Conservation (phyloP, 2,329 filamentous ascomycete genomes). For the Byssoonygena ceratinophila region DNA sequence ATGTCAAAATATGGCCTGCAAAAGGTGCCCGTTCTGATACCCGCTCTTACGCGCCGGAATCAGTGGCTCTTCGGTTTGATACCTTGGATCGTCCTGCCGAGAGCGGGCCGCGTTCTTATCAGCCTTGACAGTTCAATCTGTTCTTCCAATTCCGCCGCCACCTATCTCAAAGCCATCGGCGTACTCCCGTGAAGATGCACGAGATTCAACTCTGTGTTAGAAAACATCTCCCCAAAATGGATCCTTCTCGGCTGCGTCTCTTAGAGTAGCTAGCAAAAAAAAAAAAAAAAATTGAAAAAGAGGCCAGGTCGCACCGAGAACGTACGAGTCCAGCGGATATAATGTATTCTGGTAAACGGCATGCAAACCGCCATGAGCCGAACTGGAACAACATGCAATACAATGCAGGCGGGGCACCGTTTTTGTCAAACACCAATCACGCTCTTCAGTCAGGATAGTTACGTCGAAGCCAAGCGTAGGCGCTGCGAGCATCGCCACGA, state of each 20-base stretch:
- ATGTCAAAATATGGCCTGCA: no score
- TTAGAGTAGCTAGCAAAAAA: slow-evolving; percentile 33
- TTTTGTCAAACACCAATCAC: slow-evolving; percentile 47
- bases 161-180: slow-evolving; percentile 26
- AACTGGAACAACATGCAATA: slow-evolving; percentile 35
- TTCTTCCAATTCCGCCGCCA: slow-evolving; percentile 28
- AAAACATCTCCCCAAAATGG: slow-evolving; percentile 34
- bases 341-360: slow-evolving; percentile 30
- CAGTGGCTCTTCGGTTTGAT: not conserved
- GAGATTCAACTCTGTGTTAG: slow-evolving; percentile 35
- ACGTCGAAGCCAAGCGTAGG: slow-evolving; percentile 51
- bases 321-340: slow-evolving; percentile 22
- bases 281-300: slow-evolving; percentile 32
- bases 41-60: not conserved
- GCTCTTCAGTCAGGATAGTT: slow-evolving; percentile 47
- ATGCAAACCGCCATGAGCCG: slow-evolving; percentile 35
- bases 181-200: slow-evolving; percentile 31
- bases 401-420: slow-evolving; percentile 45
- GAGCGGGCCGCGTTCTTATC: not conserved
- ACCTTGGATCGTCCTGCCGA: not conserved
- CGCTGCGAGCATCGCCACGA: slow-evolving; percentile 45
- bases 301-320: slow-evolving; percentile 8
- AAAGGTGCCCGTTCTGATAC: no score
- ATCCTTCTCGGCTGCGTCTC: slow-evolving; percentile 34
- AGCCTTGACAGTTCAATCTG: slow-evolving; percentile 20